Evolutionary conservation across 768 basidiomycete species (phyloP).

Genomic region (Boletus barrowsii): DNA sequence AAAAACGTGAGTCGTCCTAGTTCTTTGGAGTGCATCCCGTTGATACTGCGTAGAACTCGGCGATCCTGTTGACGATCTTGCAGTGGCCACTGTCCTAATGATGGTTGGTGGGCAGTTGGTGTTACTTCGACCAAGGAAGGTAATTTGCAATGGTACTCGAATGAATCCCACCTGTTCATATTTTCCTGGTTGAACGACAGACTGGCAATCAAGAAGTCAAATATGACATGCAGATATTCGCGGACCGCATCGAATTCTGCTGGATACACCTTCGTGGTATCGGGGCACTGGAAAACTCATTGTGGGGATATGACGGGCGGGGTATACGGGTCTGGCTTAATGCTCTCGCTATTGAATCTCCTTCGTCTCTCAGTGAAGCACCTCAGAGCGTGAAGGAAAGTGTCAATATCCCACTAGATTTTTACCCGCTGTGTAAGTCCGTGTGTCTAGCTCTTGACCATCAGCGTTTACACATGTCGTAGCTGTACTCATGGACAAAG

Average conservation of each 20-base stretch:
- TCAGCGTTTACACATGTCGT: constrained; percentile 5
- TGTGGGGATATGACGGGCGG: constrained; percentile 95
- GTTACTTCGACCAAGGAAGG: constrained; percentile 85
- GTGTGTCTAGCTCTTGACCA: background rate
- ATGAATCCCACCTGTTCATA: background rate
- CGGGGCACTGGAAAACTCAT: constrained; percentile 89
- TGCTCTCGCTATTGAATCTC: constrained; percentile 83
- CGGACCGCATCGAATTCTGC: constrained; percentile 96
- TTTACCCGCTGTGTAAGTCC: constrained; percentile 87
- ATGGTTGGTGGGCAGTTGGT: constrained; percentile 91
- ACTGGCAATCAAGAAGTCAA: constrained; percentile 85
- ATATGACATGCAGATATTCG: constrained; percentile 96
- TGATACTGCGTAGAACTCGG: constrained; percentile 67
- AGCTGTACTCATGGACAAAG: constrained; percentile 99
- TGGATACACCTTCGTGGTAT: constrained; percentile 98
- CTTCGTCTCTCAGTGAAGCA: constrained; percentile 35
- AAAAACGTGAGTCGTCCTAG: constrained; percentile 68
- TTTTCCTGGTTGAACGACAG: constrained; percentile 36
- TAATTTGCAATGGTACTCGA: constrained; percentile 26
- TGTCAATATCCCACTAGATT: constrained; percentile 87
- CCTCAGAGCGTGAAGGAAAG: constrained; percentile 79
- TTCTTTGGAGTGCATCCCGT: constrained; percentile 2
- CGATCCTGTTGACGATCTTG: constrained; percentile 88
- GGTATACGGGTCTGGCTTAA: constrained; percentile 94
- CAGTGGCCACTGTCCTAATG: constrained; percentile 94